These are phyloP conservation scores for Cladophialophora bantiana DNA, from an alignment of 2,329 filamentous ascomycete species.

Conservation along the genomic window DNA sequence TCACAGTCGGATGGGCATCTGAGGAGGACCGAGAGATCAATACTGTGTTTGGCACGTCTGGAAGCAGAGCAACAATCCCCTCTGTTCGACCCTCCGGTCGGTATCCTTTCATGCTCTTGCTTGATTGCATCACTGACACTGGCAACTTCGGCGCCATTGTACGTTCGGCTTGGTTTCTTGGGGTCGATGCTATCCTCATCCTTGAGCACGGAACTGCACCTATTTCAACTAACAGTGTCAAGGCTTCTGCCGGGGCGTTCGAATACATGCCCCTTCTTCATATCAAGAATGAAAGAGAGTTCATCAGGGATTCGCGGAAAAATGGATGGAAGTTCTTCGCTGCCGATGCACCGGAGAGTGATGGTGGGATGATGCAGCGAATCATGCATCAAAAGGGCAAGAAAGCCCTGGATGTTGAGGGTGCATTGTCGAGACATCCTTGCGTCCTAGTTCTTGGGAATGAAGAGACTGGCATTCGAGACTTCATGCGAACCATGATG, in stretches of 20 bases:
- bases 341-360: constrained; percentile 62
- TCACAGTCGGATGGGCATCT: constrained; percentile 71
- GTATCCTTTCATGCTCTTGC: constrained; percentile 53
- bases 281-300: constrained; percentile 70
- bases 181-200: constrained; percentile 81
- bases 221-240: constrained; percentile 78
- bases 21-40: constrained; percentile 77
- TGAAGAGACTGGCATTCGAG: constrained; percentile 77
- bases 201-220: constrained; percentile 76
- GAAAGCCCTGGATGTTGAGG: constrained; percentile 21
- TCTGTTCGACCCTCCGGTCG: constrained; percentile 33
- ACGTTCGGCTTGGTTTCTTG: constrained; percentile 88
- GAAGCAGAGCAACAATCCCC: constrained; percentile 21
- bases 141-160: constrained; percentile 91
- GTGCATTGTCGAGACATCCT: constrained; percentile 64
- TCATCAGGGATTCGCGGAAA: constrained; percentile 71
- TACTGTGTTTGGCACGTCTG: constrained; percentile 54
- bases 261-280: constrained; percentile 79
- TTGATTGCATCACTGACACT: constrained; percentile 70
- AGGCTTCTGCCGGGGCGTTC: constrained; percentile 85
- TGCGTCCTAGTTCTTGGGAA: constrained; percentile 83
- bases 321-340: constrained; percentile 86
- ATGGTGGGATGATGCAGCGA: constrained; percentile 5
- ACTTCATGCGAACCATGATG: constrained; percentile 68
- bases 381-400: constrained; percentile 13